phyloP scores from a whole-genome alignment of 352 stramenopile species.

The Pythium sp. region DNA sequence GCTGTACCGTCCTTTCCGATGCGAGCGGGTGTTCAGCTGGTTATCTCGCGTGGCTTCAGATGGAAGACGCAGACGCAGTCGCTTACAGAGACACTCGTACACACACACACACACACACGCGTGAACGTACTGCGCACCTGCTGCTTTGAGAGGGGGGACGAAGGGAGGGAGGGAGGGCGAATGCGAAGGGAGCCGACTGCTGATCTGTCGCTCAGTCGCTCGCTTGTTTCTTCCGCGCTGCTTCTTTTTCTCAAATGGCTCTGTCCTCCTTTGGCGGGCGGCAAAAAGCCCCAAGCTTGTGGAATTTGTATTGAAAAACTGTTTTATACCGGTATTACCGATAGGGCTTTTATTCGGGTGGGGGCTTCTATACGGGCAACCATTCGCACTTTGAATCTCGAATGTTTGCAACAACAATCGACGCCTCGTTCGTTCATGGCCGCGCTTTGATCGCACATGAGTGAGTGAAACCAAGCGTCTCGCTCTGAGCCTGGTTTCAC shows the following conservation, averaged over 20 bases:
- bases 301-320: too few species aligned
- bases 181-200: background rate
- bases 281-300: too few species aligned
- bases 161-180: background rate
- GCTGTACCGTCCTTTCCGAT: slow-evolving; percentile 2
- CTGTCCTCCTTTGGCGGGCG: background rate
- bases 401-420: too few species aligned
- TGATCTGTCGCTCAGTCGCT: slow-evolving; percentile 10
- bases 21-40: background rate
- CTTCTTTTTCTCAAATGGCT: slow-evolving; percentile 28
- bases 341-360: too few species aligned
- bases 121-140: background rate
- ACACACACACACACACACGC: background rate
- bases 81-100: background rate
- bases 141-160: background rate
- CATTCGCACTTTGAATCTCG: too few species aligned
- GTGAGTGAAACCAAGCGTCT: too few species aligned
- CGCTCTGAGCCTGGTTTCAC: too few species aligned
- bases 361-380: too few species aligned
- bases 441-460: too few species aligned
- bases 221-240: slow-evolving; percentile 5
- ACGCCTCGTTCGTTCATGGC: too few species aligned
- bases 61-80: background rate
- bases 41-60: background rate
- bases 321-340: too few species aligned